Conservation (phyloP, 495 filamentous ascomycete species). For the Aspergillus panamensis region DNA sequence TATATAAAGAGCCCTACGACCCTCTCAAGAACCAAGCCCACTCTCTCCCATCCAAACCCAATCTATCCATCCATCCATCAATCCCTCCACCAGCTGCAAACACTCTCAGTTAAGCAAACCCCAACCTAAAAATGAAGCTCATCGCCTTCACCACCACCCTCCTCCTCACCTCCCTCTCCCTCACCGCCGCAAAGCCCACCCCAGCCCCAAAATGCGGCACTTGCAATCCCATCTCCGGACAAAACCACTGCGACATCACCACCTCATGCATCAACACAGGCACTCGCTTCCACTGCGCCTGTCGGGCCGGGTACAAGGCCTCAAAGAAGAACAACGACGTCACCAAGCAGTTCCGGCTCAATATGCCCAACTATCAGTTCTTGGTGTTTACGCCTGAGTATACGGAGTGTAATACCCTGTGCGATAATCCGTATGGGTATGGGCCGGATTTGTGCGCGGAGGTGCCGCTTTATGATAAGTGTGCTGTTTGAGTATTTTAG, state of each 20-base stretch:
- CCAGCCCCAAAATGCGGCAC: conserved; percentile 32
- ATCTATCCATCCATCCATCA: neutral
- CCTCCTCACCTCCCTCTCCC: conserved; percentile 24
- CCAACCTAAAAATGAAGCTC: conserved; percentile 24
- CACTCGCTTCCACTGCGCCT: conserved; percentile 73
- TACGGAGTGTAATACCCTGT: conserved; percentile 39
- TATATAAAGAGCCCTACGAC: neutral
- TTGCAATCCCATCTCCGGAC: conserved; percentile 43
- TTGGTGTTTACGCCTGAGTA: conserved; percentile 42
- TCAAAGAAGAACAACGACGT: conserved; percentile 33
- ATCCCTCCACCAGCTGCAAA: neutral
- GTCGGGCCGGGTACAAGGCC: conserved; percentile 64
- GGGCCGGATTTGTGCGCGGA: conserved; percentile 36
- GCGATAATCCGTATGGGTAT: conserved; percentile 33
- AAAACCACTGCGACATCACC: conserved; percentile 41
- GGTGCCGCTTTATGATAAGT: conserved; percentile 31
- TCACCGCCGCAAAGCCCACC: conserved; percentile 25
- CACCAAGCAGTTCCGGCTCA: conserved; percentile 37
- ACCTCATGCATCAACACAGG: conserved; percentile 58
- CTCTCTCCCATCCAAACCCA: neutral
- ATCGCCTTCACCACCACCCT: conserved; percentile 24
- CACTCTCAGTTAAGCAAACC: conserved; percentile 4
- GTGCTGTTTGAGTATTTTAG: conserved; percentile 25
- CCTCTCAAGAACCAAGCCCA: neutral
- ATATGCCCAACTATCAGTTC: conserved; percentile 41